Conservation (phyloP, 1,284 basidiomycete genomes). For the Uromyces viciae-fabae region DNA sequence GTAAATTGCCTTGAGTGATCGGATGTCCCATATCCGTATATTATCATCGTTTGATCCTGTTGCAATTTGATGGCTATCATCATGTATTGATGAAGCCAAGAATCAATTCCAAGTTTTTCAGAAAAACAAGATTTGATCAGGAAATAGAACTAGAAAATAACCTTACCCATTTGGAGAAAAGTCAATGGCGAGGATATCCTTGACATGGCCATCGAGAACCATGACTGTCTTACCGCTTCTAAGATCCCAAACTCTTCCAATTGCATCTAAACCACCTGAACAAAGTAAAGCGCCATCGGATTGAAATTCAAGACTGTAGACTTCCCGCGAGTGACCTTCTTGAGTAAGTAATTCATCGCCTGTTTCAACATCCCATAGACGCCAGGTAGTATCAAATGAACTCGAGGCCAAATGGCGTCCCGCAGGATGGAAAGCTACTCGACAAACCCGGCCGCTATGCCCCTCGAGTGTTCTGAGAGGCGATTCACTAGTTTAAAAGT, state of each 20-base stretch:
- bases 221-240: constrained; percentile 92
- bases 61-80: constrained; percentile 81
- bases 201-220: constrained; percentile 95
- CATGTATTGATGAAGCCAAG: constrained; percentile 46
- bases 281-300: constrained; percentile 87
- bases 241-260: constrained; percentile 94
- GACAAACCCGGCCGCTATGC: constrained; percentile 82
- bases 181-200: constrained; percentile 83
- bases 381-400: constrained; percentile 97
- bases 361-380: constrained; percentile 85
- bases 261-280: constrained; percentile 91
- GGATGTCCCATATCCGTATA: constrained; percentile 96
- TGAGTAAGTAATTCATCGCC: constrained; percentile 79
- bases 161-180: constrained; percentile 91
- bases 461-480: constrained; percentile 79
- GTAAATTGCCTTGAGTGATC: constrained; percentile 82
- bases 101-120: constrained; percentile 15
- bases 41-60: constrained; percentile 96
- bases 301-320: constrained; percentile 92
- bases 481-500: constrained; percentile 61
- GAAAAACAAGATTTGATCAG: background rate
- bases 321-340: constrained; percentile 96
- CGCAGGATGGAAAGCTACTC: constrained; percentile 92
- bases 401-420: constrained; percentile 89
- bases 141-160: constrained; percentile 43